Evolutionary conservation across 2,329 filamentous ascomycete species (phyloP).

Genomic region (Aspergillus latus): DNA sequence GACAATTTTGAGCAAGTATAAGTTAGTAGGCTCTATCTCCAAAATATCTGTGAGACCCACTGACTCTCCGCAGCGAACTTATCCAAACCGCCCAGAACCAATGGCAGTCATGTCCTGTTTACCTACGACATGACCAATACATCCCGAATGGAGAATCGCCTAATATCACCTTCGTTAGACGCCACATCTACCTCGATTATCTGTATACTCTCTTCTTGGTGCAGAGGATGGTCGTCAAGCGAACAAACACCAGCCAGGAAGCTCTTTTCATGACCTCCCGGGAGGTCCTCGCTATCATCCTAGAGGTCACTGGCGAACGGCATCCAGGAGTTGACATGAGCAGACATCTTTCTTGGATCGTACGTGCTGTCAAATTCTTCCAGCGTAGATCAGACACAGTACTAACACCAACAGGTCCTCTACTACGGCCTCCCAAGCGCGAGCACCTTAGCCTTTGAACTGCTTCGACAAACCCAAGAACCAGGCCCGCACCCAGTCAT

Average conservation of each 20-base stretch:
- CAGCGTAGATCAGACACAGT: neutral
- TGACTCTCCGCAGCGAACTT: constrained; percentile 22
- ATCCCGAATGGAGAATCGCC: neutral
- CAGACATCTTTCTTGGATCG: constrained; percentile 37
- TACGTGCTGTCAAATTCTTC: constrained; percentile 8
- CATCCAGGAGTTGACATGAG: constrained; percentile 32
- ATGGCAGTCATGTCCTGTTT: constrained; percentile 27
- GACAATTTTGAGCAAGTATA: constrained; percentile 28
- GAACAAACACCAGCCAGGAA: constrained; percentile 31
- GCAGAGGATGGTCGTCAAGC: constrained; percentile 35
- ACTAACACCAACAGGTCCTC: constrained; percentile 25
- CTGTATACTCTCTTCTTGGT: constrained; percentile 38
- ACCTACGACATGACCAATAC: constrained; percentile 28
- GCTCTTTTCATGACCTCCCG: constrained; percentile 35
- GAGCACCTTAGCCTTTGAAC: constrained; percentile 35
- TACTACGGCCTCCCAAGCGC: constrained; percentile 36
- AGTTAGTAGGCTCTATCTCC: constrained; percentile 8
- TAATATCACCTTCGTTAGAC: constrained; percentile 21
- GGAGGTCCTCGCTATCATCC: constrained; percentile 31
- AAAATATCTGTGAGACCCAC: too few species aligned
- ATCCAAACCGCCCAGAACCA: constrained; percentile 26
- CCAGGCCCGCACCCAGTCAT: constrained; percentile 26
- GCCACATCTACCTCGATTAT: constrained; percentile 36
- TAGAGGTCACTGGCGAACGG: constrained; percentile 29
- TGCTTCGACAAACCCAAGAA: constrained; percentile 34